Evolutionary conservation across 305 asterid genomes (phyloP).

Genomic region (Fraxinus velutina): DNA sequence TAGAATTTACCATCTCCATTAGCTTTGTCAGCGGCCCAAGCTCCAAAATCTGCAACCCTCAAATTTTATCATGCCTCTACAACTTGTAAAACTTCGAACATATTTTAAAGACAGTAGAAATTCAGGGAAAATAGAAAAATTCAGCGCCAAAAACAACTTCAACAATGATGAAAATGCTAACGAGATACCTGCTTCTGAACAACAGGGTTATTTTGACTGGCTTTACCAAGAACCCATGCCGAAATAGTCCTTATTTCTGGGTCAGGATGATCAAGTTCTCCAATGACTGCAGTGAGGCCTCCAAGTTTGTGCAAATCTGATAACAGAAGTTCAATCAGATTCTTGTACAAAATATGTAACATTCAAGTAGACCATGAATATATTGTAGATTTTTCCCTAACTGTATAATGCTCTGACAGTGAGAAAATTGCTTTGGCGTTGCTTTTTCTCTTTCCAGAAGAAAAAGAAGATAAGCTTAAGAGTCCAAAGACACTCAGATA

Average conservation of each 20-base stretch:
- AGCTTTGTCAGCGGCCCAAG: slow-evolving; percentile 57
- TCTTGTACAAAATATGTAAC: background rate
- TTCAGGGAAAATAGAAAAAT: background rate
- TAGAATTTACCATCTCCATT: slow-evolving; percentile 58
- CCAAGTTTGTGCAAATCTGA: slow-evolving; percentile 76
- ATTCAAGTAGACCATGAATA: background rate
- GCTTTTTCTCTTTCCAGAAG: slow-evolving; percentile 3
- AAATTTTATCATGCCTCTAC: slow-evolving; percentile 21
- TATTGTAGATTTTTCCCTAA: background rate
- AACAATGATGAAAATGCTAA: background rate
- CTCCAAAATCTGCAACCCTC: slow-evolving; percentile 56
- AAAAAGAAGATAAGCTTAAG: background rate
- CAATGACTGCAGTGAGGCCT: slow-evolving; percentile 51
- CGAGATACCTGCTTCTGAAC: slow-evolving; percentile 72
- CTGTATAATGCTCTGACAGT: background rate
- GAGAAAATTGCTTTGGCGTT: background rate
- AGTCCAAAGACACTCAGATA: background rate
- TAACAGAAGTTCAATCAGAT: slow-evolving; percentile 15
- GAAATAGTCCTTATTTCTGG: slow-evolving; percentile 55
- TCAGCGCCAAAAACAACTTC: background rate
- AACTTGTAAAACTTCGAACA: slow-evolving; percentile 12
- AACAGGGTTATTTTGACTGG: slow-evolving; percentile 73
- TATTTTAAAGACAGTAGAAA: background rate
- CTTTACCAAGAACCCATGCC: slow-evolving; percentile 81
- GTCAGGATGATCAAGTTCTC: slow-evolving; percentile 47